Percentiles rank a stretch among this genome's conserved stretches.
These are phyloP conservation scores for Exserohilum turcica DNA, from an alignment of 2,329 filamentous ascomycete genomes.

Conservation along the genomic window DNA sequence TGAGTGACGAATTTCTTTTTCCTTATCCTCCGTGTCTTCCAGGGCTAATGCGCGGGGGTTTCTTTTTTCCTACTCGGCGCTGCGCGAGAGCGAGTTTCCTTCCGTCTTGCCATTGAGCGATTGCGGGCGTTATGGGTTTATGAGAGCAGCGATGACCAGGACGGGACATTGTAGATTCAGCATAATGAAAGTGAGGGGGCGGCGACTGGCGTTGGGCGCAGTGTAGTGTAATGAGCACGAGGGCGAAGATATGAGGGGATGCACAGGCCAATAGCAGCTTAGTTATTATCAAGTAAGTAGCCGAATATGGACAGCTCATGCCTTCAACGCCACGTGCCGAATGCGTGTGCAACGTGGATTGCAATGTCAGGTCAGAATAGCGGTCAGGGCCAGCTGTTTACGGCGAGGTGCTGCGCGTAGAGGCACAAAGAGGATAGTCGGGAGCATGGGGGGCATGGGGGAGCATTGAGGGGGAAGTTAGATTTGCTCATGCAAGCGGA, in stretches of 20 bases:
- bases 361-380: not conserved
- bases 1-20: not conserved
- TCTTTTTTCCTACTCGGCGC: not conserved
- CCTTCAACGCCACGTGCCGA: too few relatives aligned
- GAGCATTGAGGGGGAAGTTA: too few relatives aligned
- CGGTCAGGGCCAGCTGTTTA: not conserved
- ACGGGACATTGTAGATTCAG: not conserved
- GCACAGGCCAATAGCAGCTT: not conserved
- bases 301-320: not conserved
- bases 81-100: not conserved
- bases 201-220: not conserved
- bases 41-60: not conserved
- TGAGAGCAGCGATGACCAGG: not conserved
- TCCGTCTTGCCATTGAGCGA: slow-evolving; percentile 6
- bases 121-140: slow-evolving; percentile 6
- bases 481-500: not conserved
- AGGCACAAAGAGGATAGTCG: too few relatives aligned
- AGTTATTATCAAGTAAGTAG: not conserved
- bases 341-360: not conserved
- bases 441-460: too few relatives aligned
- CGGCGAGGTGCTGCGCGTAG: too few relatives aligned
- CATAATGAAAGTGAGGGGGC: slow-evolving; percentile 1
- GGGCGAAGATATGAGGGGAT: not conserved
- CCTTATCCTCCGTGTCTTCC: not conserved
- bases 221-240: not conserved